Evolutionary conservation across 768 basidiomycete species (phyloP), one percentile per base, ranked within the genome.

Genomic region (Suillus variegatus): DNA sequence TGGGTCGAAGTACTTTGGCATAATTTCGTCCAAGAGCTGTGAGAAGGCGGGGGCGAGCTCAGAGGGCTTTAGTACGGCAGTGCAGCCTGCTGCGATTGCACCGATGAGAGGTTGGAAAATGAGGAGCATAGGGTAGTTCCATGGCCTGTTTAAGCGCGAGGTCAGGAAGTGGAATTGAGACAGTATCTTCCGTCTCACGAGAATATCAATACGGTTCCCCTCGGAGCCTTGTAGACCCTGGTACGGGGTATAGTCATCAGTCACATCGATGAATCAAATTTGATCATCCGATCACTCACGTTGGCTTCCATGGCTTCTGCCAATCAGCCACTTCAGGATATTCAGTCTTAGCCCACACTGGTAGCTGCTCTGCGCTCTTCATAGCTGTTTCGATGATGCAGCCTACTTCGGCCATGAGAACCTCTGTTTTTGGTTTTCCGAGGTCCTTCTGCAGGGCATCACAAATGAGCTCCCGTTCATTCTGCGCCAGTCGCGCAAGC

Each of bases 41-140:
- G 86, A 81, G 64, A 79, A 80, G 47, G 81, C 74, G 0, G 88
- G 84, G 0, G 80, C 74, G 9, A 51, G 51, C 70, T 93, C 92
- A 12, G 90, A 91, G 0, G 84, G 83, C 72, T 93, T 93, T 70
- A 92, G 57, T 9, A 87, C 81, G 0, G 82, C 84, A 20, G 86
- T 82, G 70, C 88, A 90, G 0, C 92, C 92, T 1, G 91, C 90
- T 0, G 90, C 81, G 52, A 94, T 89, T 1, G 92, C 92, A 4
- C 91, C 91, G 60, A 84, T 80, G 25, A 89, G 76, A 3, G 90
- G 89, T 43, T 84, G 82, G 9, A 90, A 73, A 7, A 72, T 79
- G 44, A 89, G 80, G 14, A 85, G 76, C 60, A 86, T 70, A 0
- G 89, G 89, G 67, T 86, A 90, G 69, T 90, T 90, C 87, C 88